phyloP scores from a whole-genome alignment of 768 basidiomycete species.

The Saitozyma podzolica region DNA sequence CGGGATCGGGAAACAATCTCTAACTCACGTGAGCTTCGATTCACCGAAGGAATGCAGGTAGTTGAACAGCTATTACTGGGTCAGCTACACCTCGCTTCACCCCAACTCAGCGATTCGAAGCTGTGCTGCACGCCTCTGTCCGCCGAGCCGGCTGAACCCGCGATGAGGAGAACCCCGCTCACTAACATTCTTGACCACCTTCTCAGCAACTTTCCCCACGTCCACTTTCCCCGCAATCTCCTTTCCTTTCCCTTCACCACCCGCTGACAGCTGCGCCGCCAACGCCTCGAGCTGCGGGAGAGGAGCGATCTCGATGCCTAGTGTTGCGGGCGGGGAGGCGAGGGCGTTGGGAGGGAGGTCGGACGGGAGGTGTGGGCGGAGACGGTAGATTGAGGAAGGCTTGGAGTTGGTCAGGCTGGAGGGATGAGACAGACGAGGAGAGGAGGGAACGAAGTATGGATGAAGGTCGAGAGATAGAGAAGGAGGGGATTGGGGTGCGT shows the following conservation, averaged over 20 bases:
- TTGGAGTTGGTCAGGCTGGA: slow-evolving; percentile 44
- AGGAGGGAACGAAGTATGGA: not conserved
- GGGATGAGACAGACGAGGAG: not conserved
- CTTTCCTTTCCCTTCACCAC: slow-evolving; percentile 26
- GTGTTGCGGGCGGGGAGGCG: slow-evolving; percentile 30
- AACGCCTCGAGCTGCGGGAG: slow-evolving; percentile 30
- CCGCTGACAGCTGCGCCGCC: slow-evolving; percentile 14
- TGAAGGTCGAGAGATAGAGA: too few species aligned
- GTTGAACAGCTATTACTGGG: slow-evolving; percentile 47
- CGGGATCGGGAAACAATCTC: not conserved
- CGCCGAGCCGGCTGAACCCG: not conserved
- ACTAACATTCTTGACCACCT: slow-evolving; percentile 52
- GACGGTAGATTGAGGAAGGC: slow-evolving; percentile 46
- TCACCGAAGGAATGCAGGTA: slow-evolving; percentile 52
- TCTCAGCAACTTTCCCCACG: slow-evolving; percentile 48
- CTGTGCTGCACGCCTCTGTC: not conserved
- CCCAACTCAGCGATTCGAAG: not conserved
- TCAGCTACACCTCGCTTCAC: not conserved
- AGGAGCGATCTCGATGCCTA: slow-evolving; percentile 50
- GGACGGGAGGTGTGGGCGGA: slow-evolving; percentile 38
- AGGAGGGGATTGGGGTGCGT: not conserved
- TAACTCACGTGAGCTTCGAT: slow-evolving; percentile 45
- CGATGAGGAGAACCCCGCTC: too few species aligned
- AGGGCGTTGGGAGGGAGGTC: not conserved
- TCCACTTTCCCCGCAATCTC: slow-evolving; percentile 33